Evolutionary conservation across 73 alveolate genomes (phyloP).

Genomic region (Paramecium sonneborni): DNA sequence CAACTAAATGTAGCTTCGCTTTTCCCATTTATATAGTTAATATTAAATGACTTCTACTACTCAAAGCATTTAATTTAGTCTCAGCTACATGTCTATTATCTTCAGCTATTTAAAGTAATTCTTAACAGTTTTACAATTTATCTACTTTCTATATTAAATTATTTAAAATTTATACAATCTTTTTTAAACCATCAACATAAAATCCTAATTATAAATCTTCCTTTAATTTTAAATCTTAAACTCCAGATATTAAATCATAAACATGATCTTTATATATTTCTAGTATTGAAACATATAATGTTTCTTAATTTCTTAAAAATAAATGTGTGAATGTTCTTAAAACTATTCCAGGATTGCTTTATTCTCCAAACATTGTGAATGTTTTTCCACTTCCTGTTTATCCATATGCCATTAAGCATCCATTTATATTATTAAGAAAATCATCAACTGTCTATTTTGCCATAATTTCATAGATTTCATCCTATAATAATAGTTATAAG

Average conservation of each 20-base stretch:
- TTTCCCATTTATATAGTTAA: constrained; percentile 74
- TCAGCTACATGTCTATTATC: constrained; percentile 77
- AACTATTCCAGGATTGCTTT: constrained; percentile 79
- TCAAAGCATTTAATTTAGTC: constrained; percentile 76
- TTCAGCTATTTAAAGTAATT: constrained; percentile 72
- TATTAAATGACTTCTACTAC: constrained; percentile 83
- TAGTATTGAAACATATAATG: constrained; percentile 68
- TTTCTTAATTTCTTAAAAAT: constrained; percentile 74
- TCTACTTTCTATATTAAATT: constrained; percentile 46
- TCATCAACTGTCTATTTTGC: constrained; percentile 8
- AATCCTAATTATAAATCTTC: constrained; percentile 61
- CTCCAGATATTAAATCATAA: constrained; percentile 80
- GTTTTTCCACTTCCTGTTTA: constrained; percentile 73
- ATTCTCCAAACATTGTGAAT: constrained; percentile 58
- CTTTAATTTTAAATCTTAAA: constrained; percentile 22
- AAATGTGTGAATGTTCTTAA: constrained; percentile 90
- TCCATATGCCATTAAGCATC: constrained; percentile 67
- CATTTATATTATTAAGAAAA: constrained; percentile 55
- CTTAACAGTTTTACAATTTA: constrained; percentile 68
- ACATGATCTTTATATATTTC: constrained; percentile 92
- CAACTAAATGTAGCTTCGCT: constrained; percentile 92
- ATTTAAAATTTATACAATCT: background rate
- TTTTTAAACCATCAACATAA: constrained; percentile 52
- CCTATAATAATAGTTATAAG: background rate
- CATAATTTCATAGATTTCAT: background rate